A percentile compares a stretch with the other conserved stretches of the same genome.
Conservation (phyloP, 208 protist species). For the Herpetomonas tarakana region DNA sequence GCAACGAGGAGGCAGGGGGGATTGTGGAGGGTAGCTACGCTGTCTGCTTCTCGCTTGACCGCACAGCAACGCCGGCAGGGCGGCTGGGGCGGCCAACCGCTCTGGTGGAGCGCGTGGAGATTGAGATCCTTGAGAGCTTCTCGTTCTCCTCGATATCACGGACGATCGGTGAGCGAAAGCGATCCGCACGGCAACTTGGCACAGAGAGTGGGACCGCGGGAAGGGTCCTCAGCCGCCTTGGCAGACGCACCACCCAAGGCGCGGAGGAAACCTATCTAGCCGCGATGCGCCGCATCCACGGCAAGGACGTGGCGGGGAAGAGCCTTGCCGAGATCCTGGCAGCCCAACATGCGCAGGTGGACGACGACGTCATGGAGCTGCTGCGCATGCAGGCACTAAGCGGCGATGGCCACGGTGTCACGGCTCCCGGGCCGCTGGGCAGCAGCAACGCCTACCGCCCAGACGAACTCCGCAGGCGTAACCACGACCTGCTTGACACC, state of each 20-base stretch:
- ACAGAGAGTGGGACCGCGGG: not conserved
- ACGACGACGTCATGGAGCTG: constrained; percentile 3
- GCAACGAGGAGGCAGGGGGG: not conserved
- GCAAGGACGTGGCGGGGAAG: not conserved
- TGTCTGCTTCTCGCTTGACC: constrained; percentile 40
- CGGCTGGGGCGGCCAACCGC: not conserved
- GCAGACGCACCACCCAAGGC: not conserved
- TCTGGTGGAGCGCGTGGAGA: constrained; percentile 21
- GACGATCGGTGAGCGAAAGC: too few species aligned
- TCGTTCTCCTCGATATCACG: not conserved
- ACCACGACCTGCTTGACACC: constrained; percentile 1
- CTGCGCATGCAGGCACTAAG: not conserved
- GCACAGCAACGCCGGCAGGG: not conserved
- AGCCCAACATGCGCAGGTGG: not conserved
- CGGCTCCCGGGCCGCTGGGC: not conserved
- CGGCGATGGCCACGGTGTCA: not conserved
- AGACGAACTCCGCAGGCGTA: constrained; percentile 10
- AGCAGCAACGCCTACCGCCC: constrained; percentile 14
- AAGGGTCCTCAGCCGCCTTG: not conserved
- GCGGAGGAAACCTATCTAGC: not conserved
- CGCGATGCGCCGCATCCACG: not conserved
- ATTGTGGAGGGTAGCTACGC: constrained; percentile 32
- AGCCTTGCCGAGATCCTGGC: constrained; percentile 3
- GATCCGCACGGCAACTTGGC: too few species aligned
- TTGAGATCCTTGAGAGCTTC: constrained; percentile 2